phyloP scores from a whole-genome alignment of 2,329 filamentous ascomycete species.

The Ceratocystis huliohia region DNA sequence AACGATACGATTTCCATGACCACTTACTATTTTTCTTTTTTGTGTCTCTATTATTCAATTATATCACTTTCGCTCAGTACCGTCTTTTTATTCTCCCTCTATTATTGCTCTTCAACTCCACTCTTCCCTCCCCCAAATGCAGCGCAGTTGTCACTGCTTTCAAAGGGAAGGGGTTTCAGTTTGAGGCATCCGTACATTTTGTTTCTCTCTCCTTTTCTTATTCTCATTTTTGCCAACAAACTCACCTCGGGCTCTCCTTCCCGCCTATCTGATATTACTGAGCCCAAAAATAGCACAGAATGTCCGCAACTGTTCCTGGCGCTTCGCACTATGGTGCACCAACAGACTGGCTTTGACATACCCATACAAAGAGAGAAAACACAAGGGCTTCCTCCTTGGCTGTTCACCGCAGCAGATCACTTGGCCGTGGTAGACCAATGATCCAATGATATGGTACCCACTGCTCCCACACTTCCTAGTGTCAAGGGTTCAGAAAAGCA shows the following conservation, averaged over 20 bases:
- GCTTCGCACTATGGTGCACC: background rate
- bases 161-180: background rate
- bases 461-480: background rate
- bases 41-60: background rate
- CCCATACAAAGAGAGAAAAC: background rate
- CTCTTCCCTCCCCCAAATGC: background rate
- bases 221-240: background rate
- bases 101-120: background rate
- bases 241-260: background rate
- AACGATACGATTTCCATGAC: constrained; percentile 16
- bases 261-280: background rate
- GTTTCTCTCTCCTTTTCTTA: background rate
- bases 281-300: background rate
- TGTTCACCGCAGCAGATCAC: constrained; percentile 1
- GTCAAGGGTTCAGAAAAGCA: background rate
- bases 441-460: constrained; percentile 1
- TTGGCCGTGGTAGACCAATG: background rate
- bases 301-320: background rate
- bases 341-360: constrained; percentile 1
- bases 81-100: constrained; percentile 4
- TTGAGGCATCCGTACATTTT: constrained; percentile 2
- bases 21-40: constrained; percentile 13
- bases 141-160: background rate
- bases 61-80: background rate
- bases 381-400: background rate